Base-by-base conservation (phyloP, 805 yeast species). In the Kazachstania bromeliacearum region DNA sequence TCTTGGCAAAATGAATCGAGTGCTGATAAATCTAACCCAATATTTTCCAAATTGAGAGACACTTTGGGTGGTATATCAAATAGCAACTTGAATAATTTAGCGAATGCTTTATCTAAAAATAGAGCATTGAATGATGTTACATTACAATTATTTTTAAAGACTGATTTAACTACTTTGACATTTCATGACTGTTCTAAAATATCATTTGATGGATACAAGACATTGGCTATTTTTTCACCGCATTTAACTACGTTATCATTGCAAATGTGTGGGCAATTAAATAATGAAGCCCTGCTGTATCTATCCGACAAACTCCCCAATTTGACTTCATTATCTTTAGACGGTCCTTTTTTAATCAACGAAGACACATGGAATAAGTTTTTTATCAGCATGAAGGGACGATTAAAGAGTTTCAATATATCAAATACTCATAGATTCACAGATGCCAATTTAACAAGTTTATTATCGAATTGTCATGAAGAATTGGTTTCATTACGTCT, bases 101-200 rank as follows among this genome's bases (percentile, higher is more conserved):
- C 85, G 16, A 70, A 75, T 35, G 87, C 94, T 40, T 57, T 92
- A 21, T 77, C 92, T 16, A 77, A 83, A 39, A 92, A 88, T 59
- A 62, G 99, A 35, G 80, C 92, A 0, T 63, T 92, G 33, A 74
- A 79, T 49, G 77, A 80, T 43, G 63, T 70, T 13, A 87, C 96
- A 0, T 57, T 88, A 53, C 63, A 77, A 31, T 64, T 92, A 33
- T 89, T 92, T 51, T 61, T 92, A 35, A 75, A 76, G 32, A 70
- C 85, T 0, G 66, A 70, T 12, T 54, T 76, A 33, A 70, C 60
- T 37, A 55, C 61, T 3, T 60, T 92, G 20, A 82, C 82, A 43
- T 76, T 92, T 43, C 85, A 95, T 87, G 99, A 92, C 60, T 92
- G 99, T 56, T 85, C 96, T 0, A 77, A 75, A 33, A 67, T 92